Evolutionary conservation across 1,139 yeast genomes (phyloP).

Genomic region (Komagataea norvegica): DNA sequence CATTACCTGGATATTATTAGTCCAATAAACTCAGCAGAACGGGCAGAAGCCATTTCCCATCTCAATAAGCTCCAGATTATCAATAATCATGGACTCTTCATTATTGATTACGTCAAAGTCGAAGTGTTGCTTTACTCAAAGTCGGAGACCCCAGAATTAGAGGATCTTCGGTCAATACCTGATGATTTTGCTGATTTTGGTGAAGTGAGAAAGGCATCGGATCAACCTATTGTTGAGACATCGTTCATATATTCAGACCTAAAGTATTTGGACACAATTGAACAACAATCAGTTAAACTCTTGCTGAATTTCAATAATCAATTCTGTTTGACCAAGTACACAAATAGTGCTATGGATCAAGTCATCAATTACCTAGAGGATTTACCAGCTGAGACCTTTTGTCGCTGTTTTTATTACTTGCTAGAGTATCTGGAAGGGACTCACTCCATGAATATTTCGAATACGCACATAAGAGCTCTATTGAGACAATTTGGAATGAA

Average conservation of each 20-base stretch:
- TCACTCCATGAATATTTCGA: slow-evolving; percentile 5
- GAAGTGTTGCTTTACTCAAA: slow-evolving; percentile 1
- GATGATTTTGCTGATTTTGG: slow-evolving; percentile 23
- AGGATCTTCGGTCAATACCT: neutral
- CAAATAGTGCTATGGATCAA: slow-evolving; percentile 13
- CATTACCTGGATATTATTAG: slow-evolving; percentile 13
- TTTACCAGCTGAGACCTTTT: slow-evolving; percentile 10
- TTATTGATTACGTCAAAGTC: slow-evolving; percentile 13
- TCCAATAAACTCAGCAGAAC: slow-evolving; percentile 3
- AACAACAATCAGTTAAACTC: slow-evolving; percentile 10
- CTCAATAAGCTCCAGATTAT: slow-evolving; percentile 11
- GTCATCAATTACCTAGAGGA: slow-evolving; percentile 12
- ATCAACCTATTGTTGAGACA: neutral
- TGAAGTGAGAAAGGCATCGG: slow-evolving; percentile 12
- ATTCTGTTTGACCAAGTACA: slow-evolving; percentile 5
- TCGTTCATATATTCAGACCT: slow-evolving; percentile 13
- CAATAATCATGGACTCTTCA: slow-evolving; percentile 17
- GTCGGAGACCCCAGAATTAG: neutral
- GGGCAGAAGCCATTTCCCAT: slow-evolving; percentile 5
- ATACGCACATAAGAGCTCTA: slow-evolving; percentile 8
- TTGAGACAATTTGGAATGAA: slow-evolving; percentile 18
- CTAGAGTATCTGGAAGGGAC: slow-evolving; percentile 8
- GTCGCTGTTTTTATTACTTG: slow-evolving; percentile 12
- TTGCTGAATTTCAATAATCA: slow-evolving; percentile 7
- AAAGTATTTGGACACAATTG: slow-evolving; percentile 5